A percentile compares a stretch with the other conserved stretches of the same genome.
Evolutionary conservation across 306 rosid species (phyloP).

Genomic region (Rosa persica): DNA sequence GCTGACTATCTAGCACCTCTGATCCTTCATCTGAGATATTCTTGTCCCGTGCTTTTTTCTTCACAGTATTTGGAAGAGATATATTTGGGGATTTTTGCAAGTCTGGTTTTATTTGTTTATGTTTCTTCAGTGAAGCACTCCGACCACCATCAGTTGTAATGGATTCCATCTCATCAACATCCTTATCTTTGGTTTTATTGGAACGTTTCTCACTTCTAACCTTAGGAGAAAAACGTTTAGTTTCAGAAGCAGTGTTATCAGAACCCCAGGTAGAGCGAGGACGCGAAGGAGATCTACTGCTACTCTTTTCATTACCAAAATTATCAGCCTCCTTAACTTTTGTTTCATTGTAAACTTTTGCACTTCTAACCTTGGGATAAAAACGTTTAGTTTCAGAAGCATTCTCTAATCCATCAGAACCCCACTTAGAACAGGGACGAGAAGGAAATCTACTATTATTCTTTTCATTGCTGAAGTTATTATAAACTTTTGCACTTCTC

Average conservation of each 20-base stretch:
- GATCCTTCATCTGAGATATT: constrained; percentile 36
- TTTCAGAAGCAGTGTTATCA: constrained; percentile 24
- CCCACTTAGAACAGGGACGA: constrained; percentile 39
- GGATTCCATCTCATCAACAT: constrained; percentile 21
- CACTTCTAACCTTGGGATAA: constrained; percentile 26
- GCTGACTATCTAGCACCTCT: constrained; percentile 38
- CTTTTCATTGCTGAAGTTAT: constrained; percentile 13
- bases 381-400: constrained; percentile 33
- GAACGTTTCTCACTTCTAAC: constrained; percentile 25
- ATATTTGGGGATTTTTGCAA: constrained; percentile 24
- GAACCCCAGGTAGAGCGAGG: constrained; percentile 45
- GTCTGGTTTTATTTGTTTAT: constrained; percentile 29
- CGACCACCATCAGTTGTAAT: constrained; percentile 21
- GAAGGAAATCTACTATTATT: constrained; percentile 11
- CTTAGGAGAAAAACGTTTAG: constrained; percentile 28
- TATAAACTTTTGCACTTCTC: constrained; percentile 24
- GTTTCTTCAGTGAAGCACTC: constrained; percentile 37
- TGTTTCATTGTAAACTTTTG: constrained; percentile 6
- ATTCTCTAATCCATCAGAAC: constrained; percentile 26
- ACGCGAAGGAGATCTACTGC: constrained; percentile 6
- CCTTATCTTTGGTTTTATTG: constrained; percentile 31
- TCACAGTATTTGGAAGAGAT: constrained; percentile 29
- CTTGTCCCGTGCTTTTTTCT: constrained; percentile 33
- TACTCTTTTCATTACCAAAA: constrained; percentile 12
- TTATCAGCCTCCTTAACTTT: background rate